Evolutionary conservation across 306 rosid species (phyloP), one percentile per base, ranked within the genome.

Genomic region (Cucurbita maxima): DNA sequence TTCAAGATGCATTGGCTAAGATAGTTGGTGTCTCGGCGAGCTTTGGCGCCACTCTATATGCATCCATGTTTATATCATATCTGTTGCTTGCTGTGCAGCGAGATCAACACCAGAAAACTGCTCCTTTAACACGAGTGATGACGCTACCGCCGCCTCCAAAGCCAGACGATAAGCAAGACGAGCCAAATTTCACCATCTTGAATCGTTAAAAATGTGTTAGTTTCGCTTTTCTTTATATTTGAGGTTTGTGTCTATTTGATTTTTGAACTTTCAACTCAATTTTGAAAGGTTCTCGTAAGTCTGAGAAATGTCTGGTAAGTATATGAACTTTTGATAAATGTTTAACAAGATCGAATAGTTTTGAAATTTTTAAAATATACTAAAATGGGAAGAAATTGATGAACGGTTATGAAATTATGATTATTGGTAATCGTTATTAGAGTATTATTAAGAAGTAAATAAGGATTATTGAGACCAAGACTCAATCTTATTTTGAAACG

Each of bases 31-130:
- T 14, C 76, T 60, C 80, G 13, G 59, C 82, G 36, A 79, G 89
- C 80, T 86, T 84, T 45, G 87, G 85, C 48, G 96, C 91, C 59
- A 82, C 96, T 37, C 62, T 84, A 6, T 85, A 86, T 57, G 91
- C 96, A 30, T 30, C 34, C 34, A 30, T 30, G 34, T 30, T 30
- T 0, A 30, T 30, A 30, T 30, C 34, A 30, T 3, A 30, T 30
- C 34, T 30, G 34, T 30, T 30, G 34, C 34, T 30, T 30, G 34
- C 34, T 30, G 34, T 30, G 34, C 3, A 30, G 34, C 3, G 3
- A 2, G 34, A 30, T 30, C 34, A 30, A 0, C 34, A 48, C 56
- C 64, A 54, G 44, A 55, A 54, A 50, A 76, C 37, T 41, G 4
- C 76, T 68, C 79, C 77, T 36, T 59, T 64, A 6, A 43, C 86